Evolutionary conservation across 1,284 basidiomycete species (phyloP), one percentile per base, ranked within the genome.

Genomic region (Inonotus obliquus): DNA sequence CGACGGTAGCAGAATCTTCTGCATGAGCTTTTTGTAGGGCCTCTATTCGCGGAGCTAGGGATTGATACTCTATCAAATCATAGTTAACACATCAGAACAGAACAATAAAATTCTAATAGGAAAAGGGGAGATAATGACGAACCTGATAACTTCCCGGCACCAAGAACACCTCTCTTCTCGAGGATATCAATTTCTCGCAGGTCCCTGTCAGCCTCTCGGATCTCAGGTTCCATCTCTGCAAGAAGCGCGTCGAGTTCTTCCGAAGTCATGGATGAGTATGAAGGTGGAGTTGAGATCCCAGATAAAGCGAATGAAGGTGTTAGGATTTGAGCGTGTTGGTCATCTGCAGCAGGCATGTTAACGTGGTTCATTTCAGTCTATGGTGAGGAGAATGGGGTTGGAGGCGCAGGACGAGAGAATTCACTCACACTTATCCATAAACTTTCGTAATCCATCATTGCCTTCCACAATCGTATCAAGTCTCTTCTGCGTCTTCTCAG

Each of bases 141-240:
- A 87, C 86, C 82, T 60, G 79, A 75, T 2, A 92, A 79, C 65
- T 85, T 87, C 4, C 89, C 89, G 1, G 88, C 86, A 17, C 81
- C 81, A 7, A 84, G 79, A 7, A 89, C 84, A 41, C 88, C 88
- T 66, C 83, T 87, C 67, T 80, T 79, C 65, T 89, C 85, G 51
- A 92, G 72, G 13, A 77, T 70, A 61, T 85, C 84, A 48, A 92
- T 89, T 69, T 92, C 89, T 29, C 81, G 80, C 78, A 91, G 81
- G 67, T 91, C 89, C 10, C 87, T 81, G 66, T 92, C 91, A 11
- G 89, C 89, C 39, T 84, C 81, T 21, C 89, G 86, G 58, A 92
- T 84, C 58, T 92, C 91, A 9, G 83, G 81, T 65, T 92, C 91
- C 83, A 92, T 88, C 67, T 92, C 91, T 0, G 79, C 72, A 13